Conservation (phyloP, 164 flowering plant species). For the Pachysandra terminalis region DNA sequence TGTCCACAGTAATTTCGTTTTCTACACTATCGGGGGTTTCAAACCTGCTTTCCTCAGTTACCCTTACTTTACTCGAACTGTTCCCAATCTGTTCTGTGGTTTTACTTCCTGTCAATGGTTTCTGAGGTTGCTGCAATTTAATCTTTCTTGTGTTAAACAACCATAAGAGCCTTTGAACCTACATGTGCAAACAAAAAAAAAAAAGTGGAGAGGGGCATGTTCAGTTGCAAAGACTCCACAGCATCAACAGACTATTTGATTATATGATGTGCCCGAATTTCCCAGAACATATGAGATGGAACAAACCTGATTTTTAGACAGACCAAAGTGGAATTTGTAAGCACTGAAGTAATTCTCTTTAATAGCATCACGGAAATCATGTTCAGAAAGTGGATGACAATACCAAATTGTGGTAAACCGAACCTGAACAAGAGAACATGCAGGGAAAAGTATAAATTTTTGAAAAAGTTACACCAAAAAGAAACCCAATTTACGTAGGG, state of each 20-base stretch:
- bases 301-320: slow-evolving; percentile 57
- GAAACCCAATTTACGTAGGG: neutral
- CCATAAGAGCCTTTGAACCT: slow-evolving; percentile 41
- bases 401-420: slow-evolving; percentile 33
- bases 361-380: slow-evolving; percentile 52
- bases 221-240: neutral
- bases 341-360: slow-evolving; percentile 57
- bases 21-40: slow-evolving; percentile 3
- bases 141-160: slow-evolving; percentile 36
- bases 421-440: slow-evolving; percentile 14
- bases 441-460: neutral
- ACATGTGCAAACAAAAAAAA: slow-evolving; percentile 5
- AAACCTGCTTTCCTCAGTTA: slow-evolving; percentile 9
- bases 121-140: slow-evolving; percentile 11
- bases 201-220: neutral
- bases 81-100: neutral
- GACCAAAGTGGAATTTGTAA: slow-evolving; percentile 53
- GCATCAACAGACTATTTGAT: neutral
- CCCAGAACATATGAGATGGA: slow-evolving; percentile 1
- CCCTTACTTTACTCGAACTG: slow-evolving; percentile 13
- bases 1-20: slow-evolving; percentile 11
- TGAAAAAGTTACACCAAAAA: neutral
- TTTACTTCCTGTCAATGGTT: slow-evolving; percentile 6
- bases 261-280: neutral
- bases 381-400: slow-evolving; percentile 57